phyloP scores from a whole-genome alignment of 495 filamentous ascomycete species.

The Neurospora tetraspora region DNA sequence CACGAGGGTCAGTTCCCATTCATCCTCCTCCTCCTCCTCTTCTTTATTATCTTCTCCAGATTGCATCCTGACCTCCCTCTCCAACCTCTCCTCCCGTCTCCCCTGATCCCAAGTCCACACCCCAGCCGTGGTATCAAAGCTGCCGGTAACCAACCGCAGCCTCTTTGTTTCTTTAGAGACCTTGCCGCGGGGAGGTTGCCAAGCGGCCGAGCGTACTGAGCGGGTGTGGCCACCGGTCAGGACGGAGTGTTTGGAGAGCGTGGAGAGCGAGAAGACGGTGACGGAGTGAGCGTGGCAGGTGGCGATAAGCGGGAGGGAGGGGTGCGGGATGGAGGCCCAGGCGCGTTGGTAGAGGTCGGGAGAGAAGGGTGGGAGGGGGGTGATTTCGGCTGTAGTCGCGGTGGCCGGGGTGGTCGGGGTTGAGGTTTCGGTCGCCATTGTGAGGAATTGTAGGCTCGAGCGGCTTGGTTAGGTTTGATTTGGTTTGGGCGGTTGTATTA shows the following conservation, averaged over 20 bases:
- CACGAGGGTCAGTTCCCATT: slow-evolving; percentile 80
- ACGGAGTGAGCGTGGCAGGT: slow-evolving; percentile 79
- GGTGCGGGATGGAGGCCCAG: slow-evolving; percentile 80
- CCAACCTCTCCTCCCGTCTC: slow-evolving; percentile 1
- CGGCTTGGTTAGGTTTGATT: background rate
- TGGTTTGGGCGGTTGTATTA: background rate
- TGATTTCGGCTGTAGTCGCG: slow-evolving; percentile 3
- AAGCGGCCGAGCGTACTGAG: slow-evolving; percentile 66
- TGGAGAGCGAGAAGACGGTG: slow-evolving; percentile 75
- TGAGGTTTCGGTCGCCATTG: background rate
- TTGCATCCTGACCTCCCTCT: slow-evolving; percentile 7
- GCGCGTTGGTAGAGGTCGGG: slow-evolving; percentile 69
- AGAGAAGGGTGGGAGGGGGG: slow-evolving; percentile 40
- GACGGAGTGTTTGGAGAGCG: slow-evolving; percentile 63
- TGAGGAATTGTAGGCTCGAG: background rate
- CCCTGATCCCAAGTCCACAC: slow-evolving; percentile 59
- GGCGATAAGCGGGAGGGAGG: slow-evolving; percentile 76
- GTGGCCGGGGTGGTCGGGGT: background rate
- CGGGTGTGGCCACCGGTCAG: slow-evolving; percentile 86
- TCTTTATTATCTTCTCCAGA: slow-evolving; percentile 6
- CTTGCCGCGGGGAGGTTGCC: slow-evolving; percentile 54
- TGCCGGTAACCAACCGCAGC: slow-evolving; percentile 77
- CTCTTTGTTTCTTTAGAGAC: slow-evolving; percentile 30
- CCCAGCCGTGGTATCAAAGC: slow-evolving; percentile 82
- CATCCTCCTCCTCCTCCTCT: slow-evolving; percentile 46